Evolutionary conservation across 306 rosid species (phyloP).

Genomic region (Castanospermum australe): DNA sequence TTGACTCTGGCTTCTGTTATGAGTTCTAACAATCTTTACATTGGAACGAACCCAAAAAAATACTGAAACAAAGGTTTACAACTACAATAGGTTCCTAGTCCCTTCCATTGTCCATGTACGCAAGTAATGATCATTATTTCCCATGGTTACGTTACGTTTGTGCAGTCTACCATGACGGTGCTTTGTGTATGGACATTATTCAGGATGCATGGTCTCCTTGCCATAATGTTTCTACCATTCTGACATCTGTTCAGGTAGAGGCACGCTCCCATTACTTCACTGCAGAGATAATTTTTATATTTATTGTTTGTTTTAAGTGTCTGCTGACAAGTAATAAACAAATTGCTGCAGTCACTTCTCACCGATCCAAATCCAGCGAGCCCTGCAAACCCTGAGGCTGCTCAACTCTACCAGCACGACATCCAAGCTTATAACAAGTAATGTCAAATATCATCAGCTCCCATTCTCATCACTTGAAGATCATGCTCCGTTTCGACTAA

Average conservation of each 20-base stretch:
- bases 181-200: conserved; percentile 42
- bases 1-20: too few relatives aligned
- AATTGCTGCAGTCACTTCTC: conserved; percentile 34
- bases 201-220: conserved; percentile 45
- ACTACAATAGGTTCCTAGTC: too few relatives aligned
- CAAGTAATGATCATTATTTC: too few relatives aligned
- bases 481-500: background rate
- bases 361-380: too few relatives aligned
- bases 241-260: conserved; percentile 37
- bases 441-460: background rate
- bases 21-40: too few relatives aligned
- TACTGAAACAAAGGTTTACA: too few relatives aligned
- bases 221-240: conserved; percentile 31
- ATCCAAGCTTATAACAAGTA: conserved; percentile 39
- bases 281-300: too few relatives aligned
- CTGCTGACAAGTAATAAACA: background rate
- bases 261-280: background rate
- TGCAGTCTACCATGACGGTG: too few relatives aligned
- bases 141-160: too few relatives aligned
- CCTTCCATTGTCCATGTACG: too few relatives aligned
- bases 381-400: too few relatives aligned
- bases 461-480: background rate
- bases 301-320: too few relatives aligned
- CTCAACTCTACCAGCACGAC: conserved; percentile 35
- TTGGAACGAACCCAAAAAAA: background rate